phyloP scores from a whole-genome alignment of 352 stramenopile genomes.

The Blastocystis sp. region DNA sequence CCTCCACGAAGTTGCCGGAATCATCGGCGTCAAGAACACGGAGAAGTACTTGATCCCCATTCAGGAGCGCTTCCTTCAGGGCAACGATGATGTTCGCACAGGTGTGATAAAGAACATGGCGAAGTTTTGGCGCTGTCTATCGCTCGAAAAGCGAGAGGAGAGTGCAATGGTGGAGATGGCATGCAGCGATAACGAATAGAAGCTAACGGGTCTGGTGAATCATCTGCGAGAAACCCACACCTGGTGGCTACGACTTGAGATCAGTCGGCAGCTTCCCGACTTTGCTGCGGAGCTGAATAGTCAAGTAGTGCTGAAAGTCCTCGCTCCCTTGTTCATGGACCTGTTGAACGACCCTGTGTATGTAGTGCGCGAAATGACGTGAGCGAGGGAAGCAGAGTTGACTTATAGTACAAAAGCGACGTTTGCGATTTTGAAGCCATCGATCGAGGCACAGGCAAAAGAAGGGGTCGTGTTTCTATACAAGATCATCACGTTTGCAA shows the following conservation, averaged over 20 bases:
- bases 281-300: not conserved
- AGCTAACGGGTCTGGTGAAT: not conserved
- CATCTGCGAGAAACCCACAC: not conserved
- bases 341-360: slow-evolving; percentile 16
- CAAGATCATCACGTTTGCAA: slow-evolving; percentile 21
- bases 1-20: slow-evolving; percentile 12
- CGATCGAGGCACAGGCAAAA: not conserved
- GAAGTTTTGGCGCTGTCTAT: not conserved
- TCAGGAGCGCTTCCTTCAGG: slow-evolving; percentile 7
- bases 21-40: not conserved
- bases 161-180: not conserved
- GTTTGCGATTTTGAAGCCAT: not conserved
- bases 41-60: slow-evolving; percentile 10
- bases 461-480: not conserved
- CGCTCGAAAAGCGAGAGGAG: not conserved
- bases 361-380: not conserved
- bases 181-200: not conserved
- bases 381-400: not conserved
- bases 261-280: not conserved
- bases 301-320: not conserved
- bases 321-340: slow-evolving; percentile 1
- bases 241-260: not conserved
- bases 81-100: not conserved
- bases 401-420: not conserved
- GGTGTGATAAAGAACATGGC: slow-evolving; percentile 25